Evolutionary conservation across 139 green algal species (phyloP).

Genomic region (Prasinococcaceae sp.): DNA sequence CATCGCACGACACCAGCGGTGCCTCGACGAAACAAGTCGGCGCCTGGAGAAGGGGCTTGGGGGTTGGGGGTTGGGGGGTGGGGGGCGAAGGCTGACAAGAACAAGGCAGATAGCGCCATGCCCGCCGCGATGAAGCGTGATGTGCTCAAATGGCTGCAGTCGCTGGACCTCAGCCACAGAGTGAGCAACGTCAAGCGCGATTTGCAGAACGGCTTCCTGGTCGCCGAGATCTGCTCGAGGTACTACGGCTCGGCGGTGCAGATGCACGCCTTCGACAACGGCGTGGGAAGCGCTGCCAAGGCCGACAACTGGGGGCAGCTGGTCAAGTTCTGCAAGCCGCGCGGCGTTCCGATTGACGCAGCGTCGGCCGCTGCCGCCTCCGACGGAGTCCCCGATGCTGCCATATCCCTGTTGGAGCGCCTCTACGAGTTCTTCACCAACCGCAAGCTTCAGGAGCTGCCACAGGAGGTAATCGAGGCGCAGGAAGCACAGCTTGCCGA

Average conservation of each 20-base stretch:
- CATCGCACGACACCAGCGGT: too few species aligned
- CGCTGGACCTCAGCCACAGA: background rate
- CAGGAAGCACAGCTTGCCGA: too few species aligned
- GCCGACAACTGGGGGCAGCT: slow-evolving; percentile 5
- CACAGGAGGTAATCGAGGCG: background rate
- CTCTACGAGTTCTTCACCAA: background rate
- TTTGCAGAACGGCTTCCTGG: slow-evolving; percentile 4
- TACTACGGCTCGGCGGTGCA: background rate
- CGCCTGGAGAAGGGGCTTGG: too few species aligned
- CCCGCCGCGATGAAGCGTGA: background rate
- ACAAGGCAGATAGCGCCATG: background rate
- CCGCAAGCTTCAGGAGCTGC: background rate
- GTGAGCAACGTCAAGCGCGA: slow-evolving; percentile 2
- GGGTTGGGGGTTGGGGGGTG: too few species aligned
- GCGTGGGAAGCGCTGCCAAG: background rate
- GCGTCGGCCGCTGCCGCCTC: too few species aligned
- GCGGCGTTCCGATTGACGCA: background rate
- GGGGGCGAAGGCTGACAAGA: too few species aligned
- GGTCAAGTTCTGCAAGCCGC: background rate
- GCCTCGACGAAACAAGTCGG: too few species aligned
- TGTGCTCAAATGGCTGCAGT: slow-evolving; percentile 3
- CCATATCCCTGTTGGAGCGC: background rate
- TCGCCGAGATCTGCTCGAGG: slow-evolving; percentile 2
- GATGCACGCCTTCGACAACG: slow-evolving; percentile 9
- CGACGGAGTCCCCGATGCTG: background rate